Evolutionary conservation across 2,329 filamentous ascomycete genomes (phyloP).

Genomic region (Colletotrichum sidae): DNA sequence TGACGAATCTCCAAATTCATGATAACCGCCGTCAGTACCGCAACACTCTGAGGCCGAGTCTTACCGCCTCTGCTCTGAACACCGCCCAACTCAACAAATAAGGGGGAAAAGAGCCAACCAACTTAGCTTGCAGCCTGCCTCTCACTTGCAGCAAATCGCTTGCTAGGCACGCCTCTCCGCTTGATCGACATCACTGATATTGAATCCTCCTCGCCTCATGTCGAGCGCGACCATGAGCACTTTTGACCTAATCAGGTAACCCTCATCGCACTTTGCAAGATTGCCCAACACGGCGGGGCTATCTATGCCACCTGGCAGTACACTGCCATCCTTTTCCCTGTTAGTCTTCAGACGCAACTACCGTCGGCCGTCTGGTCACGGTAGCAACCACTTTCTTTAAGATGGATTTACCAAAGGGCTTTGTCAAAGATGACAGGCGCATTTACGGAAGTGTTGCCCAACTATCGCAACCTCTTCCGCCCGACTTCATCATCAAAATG

Average conservation of each 20-base stretch:
- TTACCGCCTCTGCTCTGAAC: conserved; percentile 13
- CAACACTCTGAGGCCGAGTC: conserved; percentile 11
- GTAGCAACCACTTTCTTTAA: conserved; percentile 29
- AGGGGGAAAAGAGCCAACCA: neutral
- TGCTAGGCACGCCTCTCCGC: neutral
- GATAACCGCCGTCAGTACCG: conserved; percentile 19
- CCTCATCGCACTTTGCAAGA: conserved; percentile 30
- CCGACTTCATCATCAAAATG: conserved; percentile 37
- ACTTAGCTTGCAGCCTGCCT: conserved; percentile 33
- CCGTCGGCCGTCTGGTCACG: conserved; percentile 32
- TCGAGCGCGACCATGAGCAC: conserved; percentile 33
- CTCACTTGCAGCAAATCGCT: conserved; percentile 22
- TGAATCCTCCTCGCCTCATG: conserved; percentile 8
- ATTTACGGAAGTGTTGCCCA: conserved; percentile 36
- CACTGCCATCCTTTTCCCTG: conserved; percentile 16
- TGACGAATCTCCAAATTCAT: conserved; percentile 21
- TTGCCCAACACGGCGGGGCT: conserved; percentile 33
- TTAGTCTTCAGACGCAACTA: conserved; percentile 23
- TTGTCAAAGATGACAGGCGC: conserved; percentile 39
- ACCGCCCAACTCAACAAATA: conserved; percentile 23
- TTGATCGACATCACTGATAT: conserved; percentile 11
- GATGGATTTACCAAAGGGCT: conserved; percentile 39
- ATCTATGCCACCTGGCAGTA: conserved; percentile 28
- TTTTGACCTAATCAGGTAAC: conserved; percentile 32
- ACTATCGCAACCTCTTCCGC: conserved; percentile 33